These are phyloP conservation scores for Echium plantagineum DNA, from an alignment of 257 asterid species.

Conservation along the genomic window DNA sequence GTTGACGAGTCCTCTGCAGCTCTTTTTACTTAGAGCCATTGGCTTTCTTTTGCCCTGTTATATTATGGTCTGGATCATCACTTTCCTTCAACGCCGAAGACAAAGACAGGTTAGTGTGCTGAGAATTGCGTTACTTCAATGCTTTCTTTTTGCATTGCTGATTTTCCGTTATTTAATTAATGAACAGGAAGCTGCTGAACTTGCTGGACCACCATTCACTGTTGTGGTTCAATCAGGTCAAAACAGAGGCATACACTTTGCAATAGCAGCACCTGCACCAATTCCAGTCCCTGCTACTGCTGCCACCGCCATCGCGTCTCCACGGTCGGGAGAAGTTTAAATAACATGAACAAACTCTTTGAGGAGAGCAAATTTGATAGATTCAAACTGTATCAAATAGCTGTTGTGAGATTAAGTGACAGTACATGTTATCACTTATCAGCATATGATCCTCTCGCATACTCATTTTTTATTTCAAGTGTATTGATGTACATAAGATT, in stretches of 20 bases:
- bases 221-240: slow-evolving; percentile 85
- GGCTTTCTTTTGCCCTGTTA: slow-evolving; percentile 97
- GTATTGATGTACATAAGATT: background rate
- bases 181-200: slow-evolving; percentile 78
- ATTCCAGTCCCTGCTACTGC: slow-evolving; percentile 34
- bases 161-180: slow-evolving; percentile 9
- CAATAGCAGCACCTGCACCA: slow-evolving; percentile 52
- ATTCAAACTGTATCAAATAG: too few relatives aligned
- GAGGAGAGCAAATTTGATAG: background rate
- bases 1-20: slow-evolving; percentile 36
- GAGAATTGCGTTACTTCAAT: background rate
- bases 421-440: background rate
- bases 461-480: background rate
- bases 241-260: slow-evolving; percentile 55
- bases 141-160: background rate
- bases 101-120: slow-evolving; percentile 66
- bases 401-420: too few relatives aligned
- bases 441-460: background rate
- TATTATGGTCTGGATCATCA: slow-evolving; percentile 96
- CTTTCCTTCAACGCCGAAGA: slow-evolving; percentile 81
- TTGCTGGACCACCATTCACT: slow-evolving; percentile 86
- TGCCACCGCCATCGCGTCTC: slow-evolving; percentile 20
- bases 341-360: background rate
- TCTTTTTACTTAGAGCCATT: slow-evolving; percentile 83
- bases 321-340: slow-evolving; percentile 48